Conservation (phyloP, 768 basidiomycete genomes). For the Dacryopinax primogenitus region DNA sequence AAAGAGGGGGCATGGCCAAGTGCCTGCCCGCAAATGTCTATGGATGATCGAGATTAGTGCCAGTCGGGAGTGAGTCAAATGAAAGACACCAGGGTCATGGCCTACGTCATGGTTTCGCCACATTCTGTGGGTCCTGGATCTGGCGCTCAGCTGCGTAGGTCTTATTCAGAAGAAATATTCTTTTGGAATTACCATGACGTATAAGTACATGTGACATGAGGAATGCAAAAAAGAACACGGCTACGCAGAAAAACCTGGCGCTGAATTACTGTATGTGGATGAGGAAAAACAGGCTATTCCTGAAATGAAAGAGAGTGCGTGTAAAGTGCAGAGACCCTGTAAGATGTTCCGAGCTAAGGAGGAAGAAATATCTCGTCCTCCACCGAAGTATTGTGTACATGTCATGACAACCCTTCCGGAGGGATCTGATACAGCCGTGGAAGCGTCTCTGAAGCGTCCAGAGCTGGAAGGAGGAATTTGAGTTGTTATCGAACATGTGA, state of each 20-base stretch:
- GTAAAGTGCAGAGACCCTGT: background rate
- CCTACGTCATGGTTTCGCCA: background rate
- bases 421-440: background rate
- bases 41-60: background rate
- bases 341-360: background rate
- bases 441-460: background rate
- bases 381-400: background rate
- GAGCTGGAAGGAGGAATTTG: background rate
- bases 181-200: conserved; percentile 2
- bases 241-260: background rate
- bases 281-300: background rate
- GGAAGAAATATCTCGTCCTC: background rate
- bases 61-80: background rate
- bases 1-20: background rate
- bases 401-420: background rate
- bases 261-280: background rate
- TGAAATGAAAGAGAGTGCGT: background rate
- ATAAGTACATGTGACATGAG: conserved; percentile 5
- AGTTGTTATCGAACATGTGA: background rate
- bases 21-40: background rate
- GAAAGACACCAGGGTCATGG: background rate
- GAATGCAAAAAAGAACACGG: background rate
- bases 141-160: too few species aligned
- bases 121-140: background rate
- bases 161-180: too few species aligned